Conservation (phyloP, 2,329 filamentous ascomycete genomes). For the Colletotrichum sp. region DNA sequence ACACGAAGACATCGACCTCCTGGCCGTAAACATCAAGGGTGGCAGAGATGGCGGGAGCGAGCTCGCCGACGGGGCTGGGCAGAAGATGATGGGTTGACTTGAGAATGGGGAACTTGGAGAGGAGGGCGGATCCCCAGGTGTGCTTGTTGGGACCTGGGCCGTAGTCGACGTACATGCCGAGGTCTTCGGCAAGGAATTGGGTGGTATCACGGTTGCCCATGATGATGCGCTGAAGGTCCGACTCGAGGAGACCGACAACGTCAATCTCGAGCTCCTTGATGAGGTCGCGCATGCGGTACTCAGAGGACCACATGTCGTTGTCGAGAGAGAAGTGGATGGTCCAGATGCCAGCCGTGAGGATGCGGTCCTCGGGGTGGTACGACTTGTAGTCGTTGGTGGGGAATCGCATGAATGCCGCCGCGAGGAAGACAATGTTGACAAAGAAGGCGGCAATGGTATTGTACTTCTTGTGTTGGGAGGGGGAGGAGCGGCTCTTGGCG, state of each 20-base stretch:
- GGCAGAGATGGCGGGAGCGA: slow-evolving; percentile 96
- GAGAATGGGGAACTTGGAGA: slow-evolving; percentile 97
- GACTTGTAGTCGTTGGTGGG: slow-evolving; percentile 90
- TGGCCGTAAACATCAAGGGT: slow-evolving; percentile 93
- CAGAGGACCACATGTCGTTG: slow-evolving; percentile 98
- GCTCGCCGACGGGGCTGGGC: slow-evolving; percentile 90
- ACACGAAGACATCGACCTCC: slow-evolving; percentile 91
- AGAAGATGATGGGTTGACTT: slow-evolving; percentile 97
- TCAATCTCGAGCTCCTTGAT: slow-evolving; percentile 97
- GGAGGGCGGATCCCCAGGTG: slow-evolving; percentile 91
- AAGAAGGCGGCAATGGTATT: slow-evolving; percentile 65
- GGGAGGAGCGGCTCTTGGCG: slow-evolving; percentile 36
- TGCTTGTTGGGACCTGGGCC: slow-evolving; percentile 98
- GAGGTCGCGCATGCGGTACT: slow-evolving; percentile 89
- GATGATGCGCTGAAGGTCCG: slow-evolving; percentile 95
- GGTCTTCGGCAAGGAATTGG: slow-evolving; percentile 91
- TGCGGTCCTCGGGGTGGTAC: slow-evolving; percentile 85
- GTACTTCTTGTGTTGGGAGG: slow-evolving; percentile 55
- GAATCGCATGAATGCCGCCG: slow-evolving; percentile 87
- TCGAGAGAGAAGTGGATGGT: slow-evolving; percentile 98
- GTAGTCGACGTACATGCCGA: slow-evolving; percentile 99
- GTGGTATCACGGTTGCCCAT: slow-evolving; percentile 99
- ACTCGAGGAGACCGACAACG: slow-evolving; percentile 92
- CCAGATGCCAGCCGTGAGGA: slow-evolving; percentile 96
- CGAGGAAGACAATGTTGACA: slow-evolving; percentile 81